Percentiles rank a stretch among this genome's conserved stretches.
These are phyloP conservation scores for Cicer cuneatum DNA, from an alignment of 306 rosid species.

Conservation along the genomic window DNA sequence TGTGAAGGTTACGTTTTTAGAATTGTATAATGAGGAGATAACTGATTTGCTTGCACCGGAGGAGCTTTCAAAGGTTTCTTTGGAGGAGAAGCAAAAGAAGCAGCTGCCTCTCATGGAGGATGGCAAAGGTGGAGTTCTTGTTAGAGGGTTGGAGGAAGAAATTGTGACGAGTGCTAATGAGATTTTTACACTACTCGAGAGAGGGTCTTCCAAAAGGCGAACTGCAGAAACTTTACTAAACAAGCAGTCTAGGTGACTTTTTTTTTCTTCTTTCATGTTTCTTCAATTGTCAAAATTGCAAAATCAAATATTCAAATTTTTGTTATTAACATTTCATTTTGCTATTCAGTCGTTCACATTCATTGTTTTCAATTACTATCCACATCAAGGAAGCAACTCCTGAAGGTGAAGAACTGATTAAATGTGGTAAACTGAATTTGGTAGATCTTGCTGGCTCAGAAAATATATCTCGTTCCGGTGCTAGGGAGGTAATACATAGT, in stretches of 20 bases:
- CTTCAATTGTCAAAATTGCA: background rate
- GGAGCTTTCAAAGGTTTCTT: constrained; percentile 66
- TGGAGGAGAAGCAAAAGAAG: constrained; percentile 89
- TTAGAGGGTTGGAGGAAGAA: constrained; percentile 90
- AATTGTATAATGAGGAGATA: constrained; percentile 90
- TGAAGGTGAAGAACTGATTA: constrained; percentile 95
- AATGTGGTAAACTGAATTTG: constrained; percentile 94
- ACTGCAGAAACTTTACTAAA: constrained; percentile 95
- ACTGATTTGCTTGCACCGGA: constrained; percentile 96
- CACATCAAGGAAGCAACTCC: constrained; percentile 98
- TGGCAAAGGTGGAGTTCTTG: constrained; percentile 98
- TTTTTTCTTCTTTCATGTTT: background rate
- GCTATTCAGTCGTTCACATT: constrained; percentile 90
- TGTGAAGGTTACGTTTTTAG: constrained; percentile 89
- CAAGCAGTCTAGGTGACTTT: constrained; percentile 84
- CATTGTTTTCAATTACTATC: constrained; percentile 93
- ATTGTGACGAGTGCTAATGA: constrained; percentile 91
- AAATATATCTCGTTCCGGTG: constrained; percentile 98
- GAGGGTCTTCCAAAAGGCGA: constrained; percentile 95
- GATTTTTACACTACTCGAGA: constrained; percentile 79
- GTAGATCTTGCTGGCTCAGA: constrained; percentile 98
- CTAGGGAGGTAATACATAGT: constrained; percentile 78
- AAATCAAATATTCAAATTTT: constrained; percentile 2
- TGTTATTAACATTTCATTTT: constrained; percentile 14
- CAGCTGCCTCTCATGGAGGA: constrained; percentile 96